Evolutionary conservation across 305 asterid species (phyloP), one percentile per base, ranked within the genome.

Genomic region (Stenogyne calaminthoides): DNA sequence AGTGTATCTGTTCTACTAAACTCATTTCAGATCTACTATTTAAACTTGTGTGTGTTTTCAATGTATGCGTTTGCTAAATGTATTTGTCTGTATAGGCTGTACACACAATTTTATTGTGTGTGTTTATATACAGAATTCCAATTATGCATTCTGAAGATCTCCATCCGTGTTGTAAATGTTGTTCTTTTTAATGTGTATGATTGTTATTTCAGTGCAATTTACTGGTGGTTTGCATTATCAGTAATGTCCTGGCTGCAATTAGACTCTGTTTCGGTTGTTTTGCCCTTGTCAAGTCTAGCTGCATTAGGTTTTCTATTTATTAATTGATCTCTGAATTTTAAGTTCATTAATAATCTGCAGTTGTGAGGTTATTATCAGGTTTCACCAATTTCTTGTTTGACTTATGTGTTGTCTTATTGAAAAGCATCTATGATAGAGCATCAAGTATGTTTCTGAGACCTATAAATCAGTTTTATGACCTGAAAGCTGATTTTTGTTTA

Each of bases 221-320:
- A 56, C 12, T 18, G 58, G 27, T 32, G 46, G 6, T 10, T 47
- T 19, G 11, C 46, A 15, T 32, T 55, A 19, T 22, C 65, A 62
- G 14, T 18, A 40, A 9, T 29, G 20, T 18, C 16, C 12, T 10
- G 27, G 58, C 62, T 56, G 60, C 67, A 51, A n/a, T 40, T 56
- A 22, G 40, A 56, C 70, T 65, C 72, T 69, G 73, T 52, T 73
- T 32, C n/a, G 54, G 42, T 9, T 64, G 67, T 51, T 64, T 37
- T 54, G n/a, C 72, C 10, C 9, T 75, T 40, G 54, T 54, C 18
- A n/a, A n/a, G n/a, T n/a, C n/a, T 49, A 3, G 52, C 66, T 40
- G 34, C 40, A 58, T 52, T 58, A n/a, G 62, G 32, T 19, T 34
- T 32, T 77, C 27, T 69, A 14, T 34, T 42, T 14, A 5, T 64